Percentiles rank a stretch among this genome's conserved stretches.
Evolutionary conservation across 345 rosid species (phyloP).

Genomic region (Lepidium aucheri): DNA sequence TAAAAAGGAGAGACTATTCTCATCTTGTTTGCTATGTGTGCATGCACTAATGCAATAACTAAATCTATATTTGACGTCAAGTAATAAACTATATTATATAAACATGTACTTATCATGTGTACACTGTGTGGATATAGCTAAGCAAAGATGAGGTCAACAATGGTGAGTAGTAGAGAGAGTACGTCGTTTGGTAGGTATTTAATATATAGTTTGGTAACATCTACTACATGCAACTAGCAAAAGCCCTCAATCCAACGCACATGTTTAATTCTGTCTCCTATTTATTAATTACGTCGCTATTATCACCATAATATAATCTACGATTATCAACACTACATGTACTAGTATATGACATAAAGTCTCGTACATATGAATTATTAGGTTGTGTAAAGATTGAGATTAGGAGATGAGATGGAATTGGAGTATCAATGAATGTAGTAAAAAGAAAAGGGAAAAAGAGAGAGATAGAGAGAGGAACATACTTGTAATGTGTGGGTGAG

Average conservation of each 20-base stretch:
- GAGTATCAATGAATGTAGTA: too few species aligned
- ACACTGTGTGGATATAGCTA: too few species aligned
- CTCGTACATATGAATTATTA: too few species aligned
- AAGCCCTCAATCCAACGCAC: constrained; percentile 11
- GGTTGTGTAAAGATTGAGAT: too few species aligned
- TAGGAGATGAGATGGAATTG: too few species aligned
- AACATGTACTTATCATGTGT: not conserved
- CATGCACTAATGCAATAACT: not conserved
- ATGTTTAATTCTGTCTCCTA: not conserved
- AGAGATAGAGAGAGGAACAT: constrained; percentile 12
- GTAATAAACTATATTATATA: not conserved
- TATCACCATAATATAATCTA: not conserved
- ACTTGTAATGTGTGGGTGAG: constrained; percentile 94
- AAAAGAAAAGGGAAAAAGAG: not conserved
- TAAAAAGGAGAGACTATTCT: not conserved
- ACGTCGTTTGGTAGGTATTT: not conserved
- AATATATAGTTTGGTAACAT: constrained; percentile 11
- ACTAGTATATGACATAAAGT: too few species aligned
- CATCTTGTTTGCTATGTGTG: not conserved
- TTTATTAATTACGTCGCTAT: not conserved
- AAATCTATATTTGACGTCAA: not conserved
- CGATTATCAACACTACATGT: not conserved
- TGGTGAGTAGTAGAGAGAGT: not conserved
- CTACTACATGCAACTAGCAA: constrained; percentile 2
- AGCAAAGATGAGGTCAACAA: constrained; percentile 10